A percentile compares a stretch with the other conserved stretches of the same genome.
Evolutionary conservation across 148 eudicot genomes (phyloP).

Genomic region (Vaccinium darrowii): DNA sequence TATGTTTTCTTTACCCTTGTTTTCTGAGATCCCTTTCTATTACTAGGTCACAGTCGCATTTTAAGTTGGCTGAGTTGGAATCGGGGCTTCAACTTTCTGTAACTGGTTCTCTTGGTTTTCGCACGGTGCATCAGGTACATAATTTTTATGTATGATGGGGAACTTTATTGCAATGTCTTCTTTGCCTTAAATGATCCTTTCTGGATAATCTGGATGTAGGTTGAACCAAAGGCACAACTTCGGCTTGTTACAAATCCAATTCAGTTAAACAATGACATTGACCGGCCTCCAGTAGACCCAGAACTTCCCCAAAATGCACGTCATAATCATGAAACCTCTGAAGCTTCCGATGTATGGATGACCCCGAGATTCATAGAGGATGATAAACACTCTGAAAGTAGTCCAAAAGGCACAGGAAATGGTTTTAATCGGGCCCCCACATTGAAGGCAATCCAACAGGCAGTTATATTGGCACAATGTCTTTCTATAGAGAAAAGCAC

Average conservation of each 20-base stretch:
- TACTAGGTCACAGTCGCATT: slow-evolving; percentile 55
- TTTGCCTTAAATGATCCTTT: slow-evolving; percentile 17
- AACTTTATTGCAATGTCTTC: background rate
- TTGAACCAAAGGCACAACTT: slow-evolving; percentile 84
- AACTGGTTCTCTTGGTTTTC: slow-evolving; percentile 88
- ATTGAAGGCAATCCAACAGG: slow-evolving; percentile 71
- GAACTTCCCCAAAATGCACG: slow-evolving; percentile 31
- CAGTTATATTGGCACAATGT: slow-evolving; percentile 71
- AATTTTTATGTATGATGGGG: background rate
- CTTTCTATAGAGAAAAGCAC: slow-evolving; percentile 69
- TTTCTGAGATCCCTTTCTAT: slow-evolving; percentile 15
- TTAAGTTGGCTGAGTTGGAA: slow-evolving; percentile 64
- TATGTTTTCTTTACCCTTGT: background rate
- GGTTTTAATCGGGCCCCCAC: slow-evolving; percentile 24
- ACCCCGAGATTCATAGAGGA: slow-evolving; percentile 61
- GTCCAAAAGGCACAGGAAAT: slow-evolving; percentile 29
- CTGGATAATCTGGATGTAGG: slow-evolving; percentile 41
- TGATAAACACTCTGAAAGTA: slow-evolving; percentile 27
- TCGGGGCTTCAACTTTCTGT: slow-evolving; percentile 65
- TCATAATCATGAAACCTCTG: slow-evolving; percentile 36
- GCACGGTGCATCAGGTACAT: slow-evolving; percentile 83
- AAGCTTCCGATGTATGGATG: slow-evolving; percentile 71
- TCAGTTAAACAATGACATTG: slow-evolving; percentile 21
- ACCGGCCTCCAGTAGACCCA: slow-evolving; percentile 14
- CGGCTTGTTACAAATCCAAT: slow-evolving; percentile 57